Conservation (phyloP, 805 yeast species). For the Wickerhamomyces mucosus region DNA sequence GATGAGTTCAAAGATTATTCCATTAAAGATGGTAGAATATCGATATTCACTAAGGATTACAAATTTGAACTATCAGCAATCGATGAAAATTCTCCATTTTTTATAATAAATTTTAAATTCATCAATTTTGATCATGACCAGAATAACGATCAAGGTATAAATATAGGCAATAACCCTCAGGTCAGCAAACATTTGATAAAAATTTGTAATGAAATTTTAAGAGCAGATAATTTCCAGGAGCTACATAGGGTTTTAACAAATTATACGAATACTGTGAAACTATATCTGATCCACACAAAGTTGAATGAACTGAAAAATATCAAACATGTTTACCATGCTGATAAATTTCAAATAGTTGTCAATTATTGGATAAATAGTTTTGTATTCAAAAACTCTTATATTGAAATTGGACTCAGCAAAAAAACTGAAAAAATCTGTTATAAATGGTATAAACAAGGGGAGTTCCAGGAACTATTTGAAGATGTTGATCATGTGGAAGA, state of each 20-base stretch:
- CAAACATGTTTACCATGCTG: slow-evolving; percentile 47
- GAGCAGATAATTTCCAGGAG: slow-evolving; percentile 35
- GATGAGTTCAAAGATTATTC: slow-evolving; percentile 45
- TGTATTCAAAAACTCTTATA: slow-evolving; percentile 39
- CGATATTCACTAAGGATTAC: slow-evolving; percentile 50
- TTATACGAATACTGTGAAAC: slow-evolving; percentile 55
- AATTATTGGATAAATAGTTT: slow-evolving; percentile 55
- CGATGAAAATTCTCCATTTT: slow-evolving; percentile 60
- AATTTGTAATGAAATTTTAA: slow-evolving; percentile 43
- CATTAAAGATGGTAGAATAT: slow-evolving; percentile 69
- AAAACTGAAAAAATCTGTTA: slow-evolving; percentile 35
- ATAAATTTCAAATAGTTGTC: slow-evolving; percentile 42
- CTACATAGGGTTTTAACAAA: slow-evolving; percentile 47
- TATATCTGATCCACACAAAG: slow-evolving; percentile 51
- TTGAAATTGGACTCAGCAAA: slow-evolving; percentile 52
- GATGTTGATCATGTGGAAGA: slow-evolving; percentile 27
- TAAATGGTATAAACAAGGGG: slow-evolving; percentile 57
- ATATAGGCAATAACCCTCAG: no score
- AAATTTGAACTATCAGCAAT: slow-evolving; percentile 73
- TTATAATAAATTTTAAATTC: slow-evolving; percentile 68
- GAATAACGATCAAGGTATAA: slow-evolving; percentile 1
- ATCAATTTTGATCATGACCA: slow-evolving; percentile 16
- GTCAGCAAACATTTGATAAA: no score
- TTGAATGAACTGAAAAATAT: slow-evolving; percentile 43
- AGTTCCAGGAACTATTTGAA: slow-evolving; percentile 23